These are phyloP conservation scores for Elsinoe perseae DNA, from an alignment of 2,329 filamentous ascomycete species.

Conservation along the genomic window DNA sequence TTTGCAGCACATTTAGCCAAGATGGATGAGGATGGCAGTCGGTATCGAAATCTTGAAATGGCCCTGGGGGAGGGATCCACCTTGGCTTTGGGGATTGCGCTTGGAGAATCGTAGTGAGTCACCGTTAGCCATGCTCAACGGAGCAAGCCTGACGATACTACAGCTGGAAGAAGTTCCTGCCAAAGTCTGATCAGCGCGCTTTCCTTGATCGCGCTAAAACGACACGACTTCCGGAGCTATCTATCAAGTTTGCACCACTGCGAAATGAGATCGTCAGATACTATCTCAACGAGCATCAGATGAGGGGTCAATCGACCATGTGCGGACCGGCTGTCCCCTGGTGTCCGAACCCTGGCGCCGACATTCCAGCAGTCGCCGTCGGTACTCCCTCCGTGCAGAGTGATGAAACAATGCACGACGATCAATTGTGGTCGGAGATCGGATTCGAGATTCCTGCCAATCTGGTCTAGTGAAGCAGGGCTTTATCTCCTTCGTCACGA, in stretches of 20 bases:
- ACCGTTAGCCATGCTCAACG: not conserved
- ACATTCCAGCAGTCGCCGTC: not conserved
- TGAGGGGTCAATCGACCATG: not conserved
- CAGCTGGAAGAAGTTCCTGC: constrained; percentile 9
- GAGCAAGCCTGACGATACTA: not conserved
- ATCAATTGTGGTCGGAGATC: not conserved
- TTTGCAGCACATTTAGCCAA: not conserved
- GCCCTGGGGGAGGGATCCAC: not conserved
- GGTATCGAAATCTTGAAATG: not conserved
- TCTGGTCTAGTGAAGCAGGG: not conserved
- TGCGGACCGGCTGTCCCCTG: not conserved
- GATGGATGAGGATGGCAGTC: constrained; percentile 4
- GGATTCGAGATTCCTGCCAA: not conserved
- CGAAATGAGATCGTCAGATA: not conserved
- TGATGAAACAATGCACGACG: not conserved
- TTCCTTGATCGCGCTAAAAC: not conserved
- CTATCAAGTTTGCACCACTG: not conserved
- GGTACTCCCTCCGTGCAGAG: not conserved
- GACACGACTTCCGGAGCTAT: not conserved
- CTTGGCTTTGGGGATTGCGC: not conserved
- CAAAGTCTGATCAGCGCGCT: not conserved
- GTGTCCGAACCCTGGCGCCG: not conserved
- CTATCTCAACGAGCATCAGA: not conserved
- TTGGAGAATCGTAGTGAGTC: constrained; percentile 3
- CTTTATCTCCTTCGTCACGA: not conserved